Evolutionary conservation across 208 protist species (phyloP).

Genomic region (Crithidia expoeki): DNA sequence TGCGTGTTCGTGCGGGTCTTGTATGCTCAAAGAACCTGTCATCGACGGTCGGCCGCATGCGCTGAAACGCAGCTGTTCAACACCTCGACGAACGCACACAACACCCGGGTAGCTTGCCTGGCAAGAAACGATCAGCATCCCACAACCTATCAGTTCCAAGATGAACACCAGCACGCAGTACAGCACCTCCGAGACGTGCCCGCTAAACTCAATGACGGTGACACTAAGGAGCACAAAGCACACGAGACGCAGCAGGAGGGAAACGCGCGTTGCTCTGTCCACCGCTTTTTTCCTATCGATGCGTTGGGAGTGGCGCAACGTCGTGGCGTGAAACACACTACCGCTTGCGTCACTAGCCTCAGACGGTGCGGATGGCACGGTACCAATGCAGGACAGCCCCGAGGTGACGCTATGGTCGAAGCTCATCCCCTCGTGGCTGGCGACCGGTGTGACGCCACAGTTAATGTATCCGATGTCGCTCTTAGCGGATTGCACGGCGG

Average conservation of each 20-base stretch:
- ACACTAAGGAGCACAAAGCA: slow-evolving; percentile 3
- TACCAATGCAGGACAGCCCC: neutral
- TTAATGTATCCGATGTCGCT: neutral
- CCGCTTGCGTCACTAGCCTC: neutral
- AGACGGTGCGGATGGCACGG: neutral
- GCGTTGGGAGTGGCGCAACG: neutral
- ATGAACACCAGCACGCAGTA: neutral
- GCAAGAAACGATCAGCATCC: slow-evolving; percentile 12
- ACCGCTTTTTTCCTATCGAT: slow-evolving; percentile 4
- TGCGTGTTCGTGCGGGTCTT: neutral
- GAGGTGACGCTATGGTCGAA: slow-evolving; percentile 6
- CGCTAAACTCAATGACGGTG: neutral
- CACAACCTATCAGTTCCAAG: slow-evolving; percentile 5
- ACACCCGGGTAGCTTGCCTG: neutral
- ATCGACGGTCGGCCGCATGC: neutral
- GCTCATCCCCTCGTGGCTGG: neutral
- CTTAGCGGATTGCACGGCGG: neutral
- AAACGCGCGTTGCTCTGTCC: neutral
- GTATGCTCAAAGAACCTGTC: neutral
- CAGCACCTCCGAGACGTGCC: neutral
- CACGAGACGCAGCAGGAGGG: neutral
- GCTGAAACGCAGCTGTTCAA: slow-evolving; percentile 15
- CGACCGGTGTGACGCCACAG: neutral
- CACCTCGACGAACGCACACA: slow-evolving; percentile 4
- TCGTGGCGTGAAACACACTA: neutral